phyloP scores from a whole-genome alignment of 1,284 basidiomycete genomes.

The Rhodofomes roseus region DNA sequence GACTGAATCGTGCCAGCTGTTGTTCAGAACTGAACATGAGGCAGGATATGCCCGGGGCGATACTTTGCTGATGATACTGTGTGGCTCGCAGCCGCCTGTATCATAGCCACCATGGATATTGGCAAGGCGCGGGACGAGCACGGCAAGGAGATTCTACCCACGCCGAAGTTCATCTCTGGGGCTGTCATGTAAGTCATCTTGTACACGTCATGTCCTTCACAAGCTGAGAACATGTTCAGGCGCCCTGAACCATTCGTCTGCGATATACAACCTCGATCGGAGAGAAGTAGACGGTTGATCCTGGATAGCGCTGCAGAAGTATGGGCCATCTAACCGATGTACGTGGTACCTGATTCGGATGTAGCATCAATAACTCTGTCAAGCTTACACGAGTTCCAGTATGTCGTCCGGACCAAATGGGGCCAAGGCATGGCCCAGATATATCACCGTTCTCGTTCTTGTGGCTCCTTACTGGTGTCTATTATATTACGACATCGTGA shows the following conservation, averaged over 20 bases:
- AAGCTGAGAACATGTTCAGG: background rate
- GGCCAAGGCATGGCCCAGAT: too few relatives aligned
- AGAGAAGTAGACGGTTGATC: background rate
- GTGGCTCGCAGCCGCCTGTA: conserved; percentile 13
- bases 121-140: conserved; percentile 6
- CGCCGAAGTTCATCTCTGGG: background rate
- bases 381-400: too few relatives aligned
- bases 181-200: background rate
- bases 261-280: background rate
- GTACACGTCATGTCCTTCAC: background rate
- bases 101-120: conserved; percentile 16
- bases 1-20: conserved; percentile 20
- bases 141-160: conserved; percentile 8
- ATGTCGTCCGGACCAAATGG: too few relatives aligned
- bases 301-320: background rate
- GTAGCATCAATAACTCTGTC: too few relatives aligned
- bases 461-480: too few relatives aligned
- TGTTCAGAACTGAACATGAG: background rate
- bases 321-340: background rate
- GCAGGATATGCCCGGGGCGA: conserved; percentile 19
- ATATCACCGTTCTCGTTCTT: too few relatives aligned
- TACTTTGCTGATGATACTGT: conserved; percentile 8
- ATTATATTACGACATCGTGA: too few relatives aligned
- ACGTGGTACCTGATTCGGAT: too few relatives aligned
- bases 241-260: conserved; percentile 15